Base-by-base conservation (phyloP, 2,329 filamentous ascomycete species). In the Xylariomycetidae sp. region DNA sequence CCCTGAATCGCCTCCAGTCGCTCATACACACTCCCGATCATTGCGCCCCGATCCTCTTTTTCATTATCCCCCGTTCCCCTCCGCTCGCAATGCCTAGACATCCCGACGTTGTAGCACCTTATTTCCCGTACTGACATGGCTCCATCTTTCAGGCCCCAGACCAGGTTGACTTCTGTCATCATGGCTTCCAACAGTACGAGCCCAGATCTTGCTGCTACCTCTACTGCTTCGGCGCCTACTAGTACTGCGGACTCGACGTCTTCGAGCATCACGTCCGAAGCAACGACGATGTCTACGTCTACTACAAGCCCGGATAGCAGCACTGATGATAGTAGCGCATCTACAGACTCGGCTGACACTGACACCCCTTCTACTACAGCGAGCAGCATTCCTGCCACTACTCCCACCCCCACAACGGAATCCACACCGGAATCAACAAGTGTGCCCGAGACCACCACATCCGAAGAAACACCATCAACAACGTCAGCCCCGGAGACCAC, bases 51-150 rank as follows among this genome's bases (percentile, higher is more conserved):
- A 17, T 30, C 31, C 16, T 27, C 16, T 7, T 5, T 28, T 4
- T 37, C 47, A 42, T 52, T 52, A 51, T 53, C 54, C 50, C 49
- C 46, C 34, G 37, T 32, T 28, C 16, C 25, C 14, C 38, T 32
- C 13, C 30, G 22, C 24, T 31, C 34, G 17, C 18, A 29, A 10
- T 40, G 31, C 25, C 29, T 12, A 28, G 24, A 20, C 10, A 6
- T 25, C 34, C 25, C 26, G 10, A n/a, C 19, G 33, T 34, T 14
- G n/a, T 13, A 25, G 13, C 19, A n/a, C 12, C 26, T 14, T 12
- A 13, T 30, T 17, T 5, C 13, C 25, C 30, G 36, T 48, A 48
- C 60, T 65, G 51, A 65, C 52, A 59, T 54, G 49, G 40, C 54
- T 31, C 46, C 53, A 29, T 39, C 35, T 34, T 35, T 34, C 36